Conservation (phyloP, 1,284 basidiomycete species). For the Cystobasidium sp. region DNA sequence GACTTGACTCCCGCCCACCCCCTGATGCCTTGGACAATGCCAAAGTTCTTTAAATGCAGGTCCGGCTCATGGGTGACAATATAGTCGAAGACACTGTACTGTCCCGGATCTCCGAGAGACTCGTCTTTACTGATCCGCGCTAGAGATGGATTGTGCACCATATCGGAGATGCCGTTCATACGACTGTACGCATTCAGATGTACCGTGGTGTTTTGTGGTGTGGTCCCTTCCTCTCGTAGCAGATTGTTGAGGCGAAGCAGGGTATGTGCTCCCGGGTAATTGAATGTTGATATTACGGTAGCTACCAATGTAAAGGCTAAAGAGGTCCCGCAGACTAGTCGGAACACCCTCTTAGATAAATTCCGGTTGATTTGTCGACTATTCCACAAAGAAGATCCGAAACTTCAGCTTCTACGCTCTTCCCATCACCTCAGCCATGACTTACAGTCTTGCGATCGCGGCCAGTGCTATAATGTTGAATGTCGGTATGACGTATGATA, state of each 20-base stretch:
- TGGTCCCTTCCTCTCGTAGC: conserved; percentile 51
- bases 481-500: conserved; percentile 81
- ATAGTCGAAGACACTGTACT: conserved; percentile 43
- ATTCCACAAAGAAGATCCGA: not conserved
- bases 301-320: conserved; percentile 61
- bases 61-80: conserved; percentile 38
- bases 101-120: not conserved
- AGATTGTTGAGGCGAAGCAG: conserved; percentile 67
- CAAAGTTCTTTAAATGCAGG: conserved; percentile 19
- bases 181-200: conserved; percentile 82
- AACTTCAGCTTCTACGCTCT: not conserved
- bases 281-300: conserved; percentile 68
- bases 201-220: conserved; percentile 56
- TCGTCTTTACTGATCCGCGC: conserved; percentile 41
- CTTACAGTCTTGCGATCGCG: conserved; percentile 68
- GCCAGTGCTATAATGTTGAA: conserved; percentile 79
- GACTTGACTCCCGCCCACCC: conserved; percentile 35
- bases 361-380: conserved; percentile 18
- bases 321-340: conserved; percentile 14
- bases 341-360: conserved; percentile 18
- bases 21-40: conserved; percentile 3
- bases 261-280: conserved; percentile 90
- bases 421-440: too few relatives aligned
- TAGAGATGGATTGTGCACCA: conserved; percentile 1
- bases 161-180: conserved; percentile 69